These are phyloP conservation scores for Aspergillus versicolor DNA, from an alignment of 2,329 filamentous ascomycete species.

Conservation along the genomic window DNA sequence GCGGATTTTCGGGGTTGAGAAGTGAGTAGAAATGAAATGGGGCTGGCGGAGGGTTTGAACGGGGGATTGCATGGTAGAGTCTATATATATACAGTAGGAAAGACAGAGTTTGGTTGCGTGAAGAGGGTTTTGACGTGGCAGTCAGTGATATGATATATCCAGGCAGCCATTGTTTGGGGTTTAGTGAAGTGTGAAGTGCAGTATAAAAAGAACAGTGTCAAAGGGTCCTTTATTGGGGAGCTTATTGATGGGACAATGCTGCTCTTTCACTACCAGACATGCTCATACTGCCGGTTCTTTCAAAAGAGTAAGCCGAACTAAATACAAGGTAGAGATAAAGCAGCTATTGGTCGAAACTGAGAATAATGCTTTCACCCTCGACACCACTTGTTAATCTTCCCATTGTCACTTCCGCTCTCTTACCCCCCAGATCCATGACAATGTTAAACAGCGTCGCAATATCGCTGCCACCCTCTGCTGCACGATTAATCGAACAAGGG, in stretches of 20 bases:
- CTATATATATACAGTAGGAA: neutral
- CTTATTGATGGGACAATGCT: neutral
- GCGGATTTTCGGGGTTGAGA: neutral
- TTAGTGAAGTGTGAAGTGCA: neutral
- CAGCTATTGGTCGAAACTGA: neutral
- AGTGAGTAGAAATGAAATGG: neutral
- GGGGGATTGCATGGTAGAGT: neutral
- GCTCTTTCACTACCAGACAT: too few species aligned
- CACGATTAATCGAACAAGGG: constrained; percentile 6
- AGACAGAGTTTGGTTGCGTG: neutral
- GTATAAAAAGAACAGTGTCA: neutral
- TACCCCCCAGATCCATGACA: neutral
- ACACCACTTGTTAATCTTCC: neutral
- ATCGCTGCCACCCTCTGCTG: neutral
- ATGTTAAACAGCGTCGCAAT: constrained; percentile 9
- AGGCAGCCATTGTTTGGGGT: neutral
- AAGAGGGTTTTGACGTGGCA: neutral
- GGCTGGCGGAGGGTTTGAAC: neutral
- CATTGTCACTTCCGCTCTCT: neutral
- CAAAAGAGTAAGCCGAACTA: neutral
- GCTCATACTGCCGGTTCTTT: neutral
- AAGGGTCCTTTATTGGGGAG: neutral
- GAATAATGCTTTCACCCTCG: neutral
- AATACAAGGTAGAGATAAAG: neutral
- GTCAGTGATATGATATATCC: neutral